Base-by-base conservation (phyloP, 768 basidiomycete genomes). In the Mycena crocata region DNA sequence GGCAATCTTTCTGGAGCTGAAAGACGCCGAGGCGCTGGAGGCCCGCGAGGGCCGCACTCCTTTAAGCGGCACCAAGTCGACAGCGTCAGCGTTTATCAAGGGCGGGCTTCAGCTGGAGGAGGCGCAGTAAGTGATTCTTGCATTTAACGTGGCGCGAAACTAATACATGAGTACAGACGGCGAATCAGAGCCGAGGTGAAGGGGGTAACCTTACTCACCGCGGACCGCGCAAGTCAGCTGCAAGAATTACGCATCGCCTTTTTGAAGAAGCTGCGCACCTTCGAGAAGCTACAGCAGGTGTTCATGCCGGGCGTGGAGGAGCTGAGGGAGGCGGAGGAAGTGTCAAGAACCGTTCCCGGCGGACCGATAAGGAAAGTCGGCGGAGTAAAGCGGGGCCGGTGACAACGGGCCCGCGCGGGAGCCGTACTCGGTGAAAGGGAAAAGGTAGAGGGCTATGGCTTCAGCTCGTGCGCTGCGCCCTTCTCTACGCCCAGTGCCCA, bases 171-270 rank as follows among this genome's bases (percentile, higher is more conserved):
- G 12, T 3, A 19, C n/a, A 57, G 63, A 28, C 30, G 32, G 2
- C 37, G 56, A 19, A 39, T 64, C 28, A 40, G 19, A 12, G 19
- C 58, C 9, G 57, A 68, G 19, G 14, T 50, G 9, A 62, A 46
- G 30, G 54, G 56, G 1, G 7, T 30, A 0, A 57, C 24, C 0
- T 17, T 60, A 10, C 28, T 71, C 3, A 65, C 70, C 4, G 51
- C 62, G 7, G 55, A 48, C 15, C 44, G 62, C 5, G 6, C 39
- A 5, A 46, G 28, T 13, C 37, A 64, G 24, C 23, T 73, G 3
- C 13, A 67, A 19, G 60, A 73, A 31, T 34, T 57, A 8, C 71
- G 66, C 7, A 42, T 44, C 15, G 17, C 57, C 1, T 46, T 72
- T 24, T 10, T 28, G 13, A n/a, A 28, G 21, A 69, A 72, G 39